Evolutionary conservation across 2,329 filamentous ascomycete species (phyloP), one percentile per base, ranked within the genome.

Genomic region (Monilinia fructicola): DNA sequence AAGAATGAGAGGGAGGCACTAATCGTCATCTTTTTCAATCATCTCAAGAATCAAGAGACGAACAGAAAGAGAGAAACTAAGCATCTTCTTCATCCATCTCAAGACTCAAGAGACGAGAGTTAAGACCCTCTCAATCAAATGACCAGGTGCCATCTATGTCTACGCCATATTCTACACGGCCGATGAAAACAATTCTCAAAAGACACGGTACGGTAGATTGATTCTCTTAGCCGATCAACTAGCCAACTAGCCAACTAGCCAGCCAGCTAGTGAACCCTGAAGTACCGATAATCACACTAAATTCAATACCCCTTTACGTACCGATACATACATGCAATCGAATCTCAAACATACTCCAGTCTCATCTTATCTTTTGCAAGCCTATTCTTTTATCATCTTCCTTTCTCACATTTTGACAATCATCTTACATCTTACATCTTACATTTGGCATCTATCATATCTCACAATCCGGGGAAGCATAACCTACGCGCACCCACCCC

Each of bases 361-460:
- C 40, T 46, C 26, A 16, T 11, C 18, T 28, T n/a, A n/a, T 46
- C 55, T 31, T 9, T 10, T n/a, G n/a, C 42, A 31, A 10, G 2
- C 42, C 56, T 18, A 16, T 48, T 46, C 56, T 59, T 59, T 23
- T n/a, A 55, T 40, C 9, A 16, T 16, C n/a, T 6, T 4, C 16
- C 42, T 44, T 16, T 18, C 42, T 44, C 42, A 14, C 40, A 42
- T 16, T 12, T 42, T 2, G 4, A 42, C 40, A 14, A 4, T 14
- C 38, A 58, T 58, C 55, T 59, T 46, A 31, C 40, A 44, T 11
- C n/a, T 31, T 14, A 48, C 23, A 44, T 46, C 55, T 59, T 42
- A 48, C 12, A 46, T 46, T 40, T 48, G 11, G 35, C 28, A 58
- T 44, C 5, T 4, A 54, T 54, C 28, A 54, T 21, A 54, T 54